These are phyloP conservation scores for Bolboschoenoplectus hybrid DNA, from an alignment of 202 grass and related monocot species.

Conservation along the genomic window DNA sequence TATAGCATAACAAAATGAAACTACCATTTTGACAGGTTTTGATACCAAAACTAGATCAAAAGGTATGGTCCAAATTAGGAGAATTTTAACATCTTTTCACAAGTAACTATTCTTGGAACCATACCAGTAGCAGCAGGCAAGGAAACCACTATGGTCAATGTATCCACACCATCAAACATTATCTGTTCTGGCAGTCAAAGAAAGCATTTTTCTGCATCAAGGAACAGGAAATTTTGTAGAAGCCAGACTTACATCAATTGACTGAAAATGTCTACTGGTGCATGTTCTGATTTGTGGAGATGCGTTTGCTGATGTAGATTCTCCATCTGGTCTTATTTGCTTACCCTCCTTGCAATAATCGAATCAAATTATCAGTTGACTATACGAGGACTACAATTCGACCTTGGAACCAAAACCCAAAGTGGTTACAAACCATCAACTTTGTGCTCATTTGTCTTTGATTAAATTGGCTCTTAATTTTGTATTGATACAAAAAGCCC, in stretches of 20 bases:
- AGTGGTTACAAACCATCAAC: constrained; percentile 1
- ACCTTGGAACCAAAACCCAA: neutral
- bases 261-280: constrained; percentile 64
- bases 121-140: neutral
- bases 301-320: constrained; percentile 65
- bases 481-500: constrained; percentile 31
- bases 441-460: neutral
- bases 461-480: neutral
- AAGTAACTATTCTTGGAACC: neutral
- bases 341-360: constrained; percentile 58
- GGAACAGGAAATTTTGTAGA: constrained; percentile 25
- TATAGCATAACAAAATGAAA: neutral
- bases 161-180: neutral
- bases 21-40: neutral
- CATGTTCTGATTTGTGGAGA: constrained; percentile 70
- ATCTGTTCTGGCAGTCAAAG: neutral
- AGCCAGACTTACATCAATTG: constrained; percentile 68
- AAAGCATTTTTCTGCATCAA: constrained; percentile 26
- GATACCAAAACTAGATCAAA: constrained; percentile 13
- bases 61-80: neutral
- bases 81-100: neutral
- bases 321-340: constrained; percentile 72
- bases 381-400: constrained; percentile 34
- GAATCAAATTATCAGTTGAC: constrained; percentile 6
- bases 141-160: neutral